These are phyloP conservation scores for Pyricularia grisea DNA, from an alignment of 2,329 filamentous ascomycete species.

Conservation along the genomic window DNA sequence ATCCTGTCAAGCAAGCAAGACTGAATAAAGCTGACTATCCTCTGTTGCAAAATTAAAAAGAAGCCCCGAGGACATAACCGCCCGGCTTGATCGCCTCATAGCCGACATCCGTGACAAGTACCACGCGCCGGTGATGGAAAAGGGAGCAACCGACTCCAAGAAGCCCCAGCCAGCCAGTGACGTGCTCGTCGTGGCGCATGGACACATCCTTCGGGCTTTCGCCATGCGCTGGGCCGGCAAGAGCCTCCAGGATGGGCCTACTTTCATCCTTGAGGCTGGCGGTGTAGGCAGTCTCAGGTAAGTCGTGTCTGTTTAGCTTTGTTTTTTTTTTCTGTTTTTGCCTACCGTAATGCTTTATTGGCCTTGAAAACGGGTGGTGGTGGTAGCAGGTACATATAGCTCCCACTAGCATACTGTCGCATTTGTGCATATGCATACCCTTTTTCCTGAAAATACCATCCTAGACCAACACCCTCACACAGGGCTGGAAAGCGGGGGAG, in stretches of 20 bases:
- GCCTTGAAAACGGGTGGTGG: background rate
- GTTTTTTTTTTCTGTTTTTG: background rate
- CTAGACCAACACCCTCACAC: background rate
- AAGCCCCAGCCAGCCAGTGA: slow-evolving; percentile 34
- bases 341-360: background rate
- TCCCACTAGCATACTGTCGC: background rate
- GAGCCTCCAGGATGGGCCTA: slow-evolving; percentile 63
- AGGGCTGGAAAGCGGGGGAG: background rate
- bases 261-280: slow-evolving; percentile 80
- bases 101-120: slow-evolving; percentile 59
- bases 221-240: slow-evolving; percentile 78
- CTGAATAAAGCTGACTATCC: background rate
- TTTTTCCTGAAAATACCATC: background rate
- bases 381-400: background rate
- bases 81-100: slow-evolving; percentile 68
- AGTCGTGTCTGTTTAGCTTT: slow-evolving; percentile 13
- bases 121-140: slow-evolving; percentile 53
- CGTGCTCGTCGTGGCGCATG: slow-evolving; percentile 77
- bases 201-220: slow-evolving; percentile 80
- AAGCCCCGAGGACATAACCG: slow-evolving; percentile 62
- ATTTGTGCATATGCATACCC: background rate
- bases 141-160: slow-evolving; percentile 21
- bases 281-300: slow-evolving; percentile 72
- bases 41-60: slow-evolving; percentile 22
- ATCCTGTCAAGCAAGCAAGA: background rate